Evolutionary conservation across 2,329 filamentous ascomycete genomes (phyloP).

Genomic region (Colletotrichum tamarilloi): DNA sequence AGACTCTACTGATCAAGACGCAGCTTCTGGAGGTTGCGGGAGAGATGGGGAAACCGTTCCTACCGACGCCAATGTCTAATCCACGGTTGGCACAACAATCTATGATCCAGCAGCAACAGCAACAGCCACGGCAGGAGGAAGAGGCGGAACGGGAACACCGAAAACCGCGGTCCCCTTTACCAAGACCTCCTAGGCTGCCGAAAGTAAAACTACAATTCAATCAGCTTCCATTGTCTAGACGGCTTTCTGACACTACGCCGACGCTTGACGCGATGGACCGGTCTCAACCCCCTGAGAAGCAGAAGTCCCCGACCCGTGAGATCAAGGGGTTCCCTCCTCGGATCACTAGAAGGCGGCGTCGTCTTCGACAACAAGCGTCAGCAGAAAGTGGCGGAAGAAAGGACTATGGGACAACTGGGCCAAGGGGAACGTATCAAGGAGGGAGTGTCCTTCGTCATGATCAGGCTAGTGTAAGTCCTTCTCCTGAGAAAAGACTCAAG

Average conservation of each 20-base stretch:
- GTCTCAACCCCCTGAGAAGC: neutral
- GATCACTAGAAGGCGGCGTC: neutral
- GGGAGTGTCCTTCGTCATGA: neutral
- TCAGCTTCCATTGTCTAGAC: neutral
- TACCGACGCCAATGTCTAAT: neutral
- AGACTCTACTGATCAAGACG: neutral
- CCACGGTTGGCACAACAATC: neutral
- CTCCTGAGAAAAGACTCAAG: neutral
- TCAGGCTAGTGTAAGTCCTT: neutral
- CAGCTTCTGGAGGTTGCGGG: constrained; percentile 6
- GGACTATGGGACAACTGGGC: neutral
- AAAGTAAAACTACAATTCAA: neutral
- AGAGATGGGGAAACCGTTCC: neutral
- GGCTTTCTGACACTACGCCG: neutral
- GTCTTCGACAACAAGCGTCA: no score
- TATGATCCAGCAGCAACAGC: neutral
- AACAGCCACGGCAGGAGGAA: no score
- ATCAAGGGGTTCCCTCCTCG: neutral
- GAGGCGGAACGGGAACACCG: neutral
- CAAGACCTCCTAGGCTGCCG: neutral
- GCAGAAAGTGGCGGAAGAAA: neutral
- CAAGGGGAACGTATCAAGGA: neutral
- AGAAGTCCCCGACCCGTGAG: neutral
- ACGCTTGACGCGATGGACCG: neutral
- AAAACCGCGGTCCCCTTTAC: neutral